Base-by-base conservation (phyloP, 2,329 filamentous ascomycete species). In the Periconia sp. region DNA sequence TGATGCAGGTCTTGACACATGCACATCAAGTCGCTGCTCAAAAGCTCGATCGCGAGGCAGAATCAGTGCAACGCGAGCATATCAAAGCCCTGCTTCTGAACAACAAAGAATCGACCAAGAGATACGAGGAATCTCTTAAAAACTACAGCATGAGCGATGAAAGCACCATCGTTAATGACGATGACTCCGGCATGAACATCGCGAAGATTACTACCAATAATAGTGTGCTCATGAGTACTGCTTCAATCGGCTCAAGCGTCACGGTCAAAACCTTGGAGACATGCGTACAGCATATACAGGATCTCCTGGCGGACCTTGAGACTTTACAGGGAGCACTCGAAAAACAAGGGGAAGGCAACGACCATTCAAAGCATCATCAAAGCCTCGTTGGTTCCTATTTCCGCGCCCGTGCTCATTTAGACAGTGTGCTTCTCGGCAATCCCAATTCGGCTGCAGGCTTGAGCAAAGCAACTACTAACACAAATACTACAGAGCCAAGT, bases 341-440 rank as follows among this genome's bases (percentile, higher is more conserved):
- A 19, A 63, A 68, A 45, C 66, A 73, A 38, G 66, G 69, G 19
- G 57, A 68, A 29, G 73, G 73, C 5, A 60, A 72, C 21, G 69
- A 63, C 28, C 43, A 58, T 26, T 55, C 59, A 1, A 48, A 55
- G 26, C 50, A 62, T 34, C 59, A 64, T 10, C 58, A 66, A 35
- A 54, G 31, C 25, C 48, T 59, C 13, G 28, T 66, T 13, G 59
- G 50, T 9, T 59, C 61, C n/a, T 66, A 64, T 22, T 31, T 39
- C 9, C 36, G 19, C 2, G 43, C 52, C 21, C 48, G 56, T 18
- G 37, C 43, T 13, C 44, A 52, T 26, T 46, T 59, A 13, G 56
- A 57, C 24, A 39, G 33, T n/a, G 44, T 54, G 4, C 32, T 59
- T 1, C 30, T 53, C 19, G 48, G 50, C 3, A 42, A 32, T 2